phyloP scores from a whole-genome alignment of 1,284 basidiomycete genomes.

The Melampsora larici-populina region DNA sequence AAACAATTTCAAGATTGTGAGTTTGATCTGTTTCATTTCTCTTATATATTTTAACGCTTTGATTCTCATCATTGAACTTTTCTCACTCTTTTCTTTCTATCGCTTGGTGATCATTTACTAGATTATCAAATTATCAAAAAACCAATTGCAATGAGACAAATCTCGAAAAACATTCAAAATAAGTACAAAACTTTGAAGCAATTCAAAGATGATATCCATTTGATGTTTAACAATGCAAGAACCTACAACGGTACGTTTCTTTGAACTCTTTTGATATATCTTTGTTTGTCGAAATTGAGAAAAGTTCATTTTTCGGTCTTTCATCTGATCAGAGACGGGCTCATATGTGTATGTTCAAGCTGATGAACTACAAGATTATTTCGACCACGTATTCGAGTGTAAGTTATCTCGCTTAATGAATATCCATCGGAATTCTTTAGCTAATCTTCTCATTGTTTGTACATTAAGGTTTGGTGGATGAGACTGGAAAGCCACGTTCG shows the following conservation, averaged over 20 bases:
- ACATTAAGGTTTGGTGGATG: slow-evolving; percentile 38
- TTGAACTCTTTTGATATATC: too few species aligned
- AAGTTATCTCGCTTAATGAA: neutral
- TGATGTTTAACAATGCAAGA: slow-evolving; percentile 54
- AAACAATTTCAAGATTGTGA: slow-evolving; percentile 44
- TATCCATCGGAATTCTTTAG: neutral
- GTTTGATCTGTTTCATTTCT: slow-evolving; percentile 1
- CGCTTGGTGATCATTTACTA: neutral
- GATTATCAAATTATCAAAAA: slow-evolving; percentile 51
- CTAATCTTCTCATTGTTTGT: neutral
- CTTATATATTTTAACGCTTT: neutral
- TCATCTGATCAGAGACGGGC: slow-evolving; percentile 20
- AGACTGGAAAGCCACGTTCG: slow-evolving; percentile 36
- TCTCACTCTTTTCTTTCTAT: neutral
- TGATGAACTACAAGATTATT: slow-evolving; percentile 43
- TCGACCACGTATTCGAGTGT: slow-evolving; percentile 43
- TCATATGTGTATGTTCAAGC: slow-evolving; percentile 44
- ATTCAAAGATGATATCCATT: slow-evolving; percentile 52
- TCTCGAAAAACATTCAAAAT: slow-evolving; percentile 52
- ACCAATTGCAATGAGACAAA: slow-evolving; percentile 53
- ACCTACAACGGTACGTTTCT: slow-evolving; percentile 50
- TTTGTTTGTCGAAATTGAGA: too few species aligned
- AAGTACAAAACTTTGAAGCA: slow-evolving; percentile 51
- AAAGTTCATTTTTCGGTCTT: neutral
- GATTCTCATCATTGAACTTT: neutral